Evolutionary conservation across 2,329 filamentous ascomycete species (phyloP).

Genomic region (Fusarium mexicanum): DNA sequence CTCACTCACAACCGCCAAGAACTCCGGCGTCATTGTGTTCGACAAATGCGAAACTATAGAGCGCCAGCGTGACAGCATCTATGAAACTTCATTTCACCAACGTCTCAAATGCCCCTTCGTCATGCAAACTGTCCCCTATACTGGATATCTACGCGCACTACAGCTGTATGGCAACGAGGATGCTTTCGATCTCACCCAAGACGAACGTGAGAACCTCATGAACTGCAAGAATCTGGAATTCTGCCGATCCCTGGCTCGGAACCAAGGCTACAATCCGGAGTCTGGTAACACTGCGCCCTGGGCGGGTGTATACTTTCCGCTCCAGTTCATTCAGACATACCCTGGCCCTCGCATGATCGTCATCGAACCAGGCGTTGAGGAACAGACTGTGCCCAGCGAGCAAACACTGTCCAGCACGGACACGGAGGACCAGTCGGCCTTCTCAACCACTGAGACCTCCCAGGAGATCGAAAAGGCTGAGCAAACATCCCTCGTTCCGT

Average conservation of each 20-base stretch:
- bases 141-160: conserved; percentile 9
- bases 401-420: neutral
- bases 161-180: conserved; percentile 21
- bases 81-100: neutral
- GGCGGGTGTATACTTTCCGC: conserved; percentile 12
- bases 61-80: neutral
- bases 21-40: neutral
- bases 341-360: neutral
- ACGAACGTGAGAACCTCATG: neutral
- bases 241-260: conserved; percentile 1
- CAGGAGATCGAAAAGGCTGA: neutral
- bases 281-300: neutral
- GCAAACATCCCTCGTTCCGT: neutral
- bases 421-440: neutral
- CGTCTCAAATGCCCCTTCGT: neutral
- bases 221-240: conserved; percentile 4
- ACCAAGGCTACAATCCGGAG: neutral
- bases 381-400: neutral
- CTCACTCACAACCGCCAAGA: neutral
- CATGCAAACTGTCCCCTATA: conserved; percentile 8
- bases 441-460: neutral
- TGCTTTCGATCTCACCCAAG: neutral
- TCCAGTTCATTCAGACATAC: neutral
- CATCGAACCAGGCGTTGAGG: neutral
- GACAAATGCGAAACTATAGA: conserved; percentile 1